Base-by-base conservation (phyloP, 805 yeast genomes). In the Isabelozyma gotoi region DNA sequence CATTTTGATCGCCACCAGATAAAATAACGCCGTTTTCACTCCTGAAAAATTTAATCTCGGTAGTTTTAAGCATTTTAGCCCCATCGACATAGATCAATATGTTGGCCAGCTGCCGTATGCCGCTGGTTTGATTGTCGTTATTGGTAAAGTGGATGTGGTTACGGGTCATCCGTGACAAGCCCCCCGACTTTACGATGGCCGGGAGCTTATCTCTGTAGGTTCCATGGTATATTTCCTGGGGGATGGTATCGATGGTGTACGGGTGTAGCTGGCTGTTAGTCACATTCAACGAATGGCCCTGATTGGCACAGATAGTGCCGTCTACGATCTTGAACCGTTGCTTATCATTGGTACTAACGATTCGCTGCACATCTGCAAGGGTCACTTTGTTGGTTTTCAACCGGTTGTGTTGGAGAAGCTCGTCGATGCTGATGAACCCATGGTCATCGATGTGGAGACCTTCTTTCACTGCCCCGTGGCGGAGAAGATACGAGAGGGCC, bases 101-200 rank as follows among this genome's bases (percentile, higher is more conserved):
- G 19, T 74, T 68, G 42, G 82, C 66, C 33, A 71, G 67, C n/a
- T 62, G 52, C 40, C 97, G 71, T 70, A 89, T 79, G 0, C 98
- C 98, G 47, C 91, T 81, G 11, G 84, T 71, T 4, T 60, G 58
- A 3, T 70, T 68, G 12, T 45, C 40, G 20, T 83, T 84, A 1
- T 79, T 67, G 0, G 98, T 88, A 59, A 92, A 74, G 65, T 94
- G 99, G 14, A 94, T 80, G 60, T 94, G 98, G 50, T 84, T 84
- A 54, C 99, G 69, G 24, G 62, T 65, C 96, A 90, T 88, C 46
- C 65, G 71, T 12, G 75, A 73, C 18, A 94, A 65, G 0, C 88
- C 90, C 0, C 81, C 81, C 3, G 73, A 52, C 19, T 64, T 41
- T n/a, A 74, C 43, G 3, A 87, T 87, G 16, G 57, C 44, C 1